Base-by-base conservation (phyloP, 2,329 filamentous ascomycete species). In the Helicocarpus griseus region DNA sequence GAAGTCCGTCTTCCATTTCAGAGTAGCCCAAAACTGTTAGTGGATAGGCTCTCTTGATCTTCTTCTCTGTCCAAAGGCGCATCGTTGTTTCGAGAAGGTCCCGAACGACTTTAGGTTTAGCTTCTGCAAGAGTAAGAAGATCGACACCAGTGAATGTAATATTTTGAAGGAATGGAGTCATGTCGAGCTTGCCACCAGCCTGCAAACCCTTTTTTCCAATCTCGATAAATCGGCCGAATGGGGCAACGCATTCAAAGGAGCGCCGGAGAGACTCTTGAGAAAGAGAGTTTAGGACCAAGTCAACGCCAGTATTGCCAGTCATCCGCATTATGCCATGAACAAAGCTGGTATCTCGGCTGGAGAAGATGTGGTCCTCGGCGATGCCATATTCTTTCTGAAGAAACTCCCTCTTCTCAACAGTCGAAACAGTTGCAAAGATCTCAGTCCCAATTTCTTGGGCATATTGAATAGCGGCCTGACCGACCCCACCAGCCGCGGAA, bases 401-500 rank as follows among this genome's bases (percentile, higher is more conserved):
- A 8, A 61, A 52, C 17, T 56, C 49, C 14, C 28, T 57, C 54
- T 64, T 61, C 19, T 57, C 57, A 11, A 41, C 45, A 11, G 51
- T 54, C 5, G 55, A 54, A 4, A 62, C 61, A 19, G 61, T 63
- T 11, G 54, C 57, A 38, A 54, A 62, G 14, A 63, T 56, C 28
- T 60, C 54, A 2, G 59, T 60, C 2, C 60, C 60, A n/a, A 58
- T 40, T 26, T 46, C 44, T 26, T 58, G 54, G 4, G 58, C 53
- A 8, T 61, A 39, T 36, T 54, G 46, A n/a, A 63, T 58, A 3
- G 58, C 57, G 5, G 62, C 61, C 39, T 62, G 58, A 0, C 62
- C 61, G 21, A 62, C 54, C 9, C 54, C 59, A 33, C 59, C 60
- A 5, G 60, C 54, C 1, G 57, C 61, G n/a, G 52, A 54, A 64